phyloP scores from a whole-genome alignment of 768 basidiomycete genomes.

The Auriscalpium orientale region DNA sequence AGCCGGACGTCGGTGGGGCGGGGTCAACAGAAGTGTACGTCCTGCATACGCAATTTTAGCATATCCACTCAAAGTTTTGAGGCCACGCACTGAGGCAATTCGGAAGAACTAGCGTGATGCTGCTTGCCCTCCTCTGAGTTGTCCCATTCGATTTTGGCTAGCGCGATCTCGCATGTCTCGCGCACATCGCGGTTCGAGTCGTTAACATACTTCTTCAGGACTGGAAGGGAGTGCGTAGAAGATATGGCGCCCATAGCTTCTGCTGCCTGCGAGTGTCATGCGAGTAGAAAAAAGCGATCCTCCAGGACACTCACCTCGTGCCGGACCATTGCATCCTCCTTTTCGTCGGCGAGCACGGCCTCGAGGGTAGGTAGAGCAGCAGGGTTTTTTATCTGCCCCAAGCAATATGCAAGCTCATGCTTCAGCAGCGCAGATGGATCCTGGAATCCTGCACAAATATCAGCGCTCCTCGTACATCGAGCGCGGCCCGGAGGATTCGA shows the following conservation, averaged over 20 bases:
- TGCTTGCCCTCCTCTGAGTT: slow-evolving; percentile 62
- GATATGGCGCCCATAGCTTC: slow-evolving; percentile 98
- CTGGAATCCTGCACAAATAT: slow-evolving; percentile 53
- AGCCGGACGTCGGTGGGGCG: slow-evolving; percentile 68
- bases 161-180: slow-evolving; percentile 96
- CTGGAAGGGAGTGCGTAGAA: slow-evolving; percentile 49
- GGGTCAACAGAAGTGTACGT: slow-evolving; percentile 83
- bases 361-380: slow-evolving; percentile 77
- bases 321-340: slow-evolving; percentile 92
- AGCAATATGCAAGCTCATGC: slow-evolving; percentile 94
- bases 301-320: slow-evolving; percentile 62
- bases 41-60: slow-evolving; percentile 28
- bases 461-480: not conserved
- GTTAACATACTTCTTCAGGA: slow-evolving; percentile 62
- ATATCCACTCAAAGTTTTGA: not conserved
- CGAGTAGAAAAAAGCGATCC: slow-evolving; percentile 11
- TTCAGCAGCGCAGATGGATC: slow-evolving; percentile 89
- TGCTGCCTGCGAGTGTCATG: slow-evolving; percentile 62
- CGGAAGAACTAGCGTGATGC: slow-evolving; percentile 30
- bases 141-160: slow-evolving; percentile 93
- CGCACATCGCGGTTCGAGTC: slow-evolving; percentile 73
- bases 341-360: slow-evolving; percentile 56
- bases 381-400: slow-evolving; percentile 79
- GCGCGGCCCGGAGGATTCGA: slow-evolving; percentile 21
- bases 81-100: slow-evolving; percentile 31